Base-by-base conservation (phyloP, 805 yeast species). In the Yamadazyma insecticola region DNA sequence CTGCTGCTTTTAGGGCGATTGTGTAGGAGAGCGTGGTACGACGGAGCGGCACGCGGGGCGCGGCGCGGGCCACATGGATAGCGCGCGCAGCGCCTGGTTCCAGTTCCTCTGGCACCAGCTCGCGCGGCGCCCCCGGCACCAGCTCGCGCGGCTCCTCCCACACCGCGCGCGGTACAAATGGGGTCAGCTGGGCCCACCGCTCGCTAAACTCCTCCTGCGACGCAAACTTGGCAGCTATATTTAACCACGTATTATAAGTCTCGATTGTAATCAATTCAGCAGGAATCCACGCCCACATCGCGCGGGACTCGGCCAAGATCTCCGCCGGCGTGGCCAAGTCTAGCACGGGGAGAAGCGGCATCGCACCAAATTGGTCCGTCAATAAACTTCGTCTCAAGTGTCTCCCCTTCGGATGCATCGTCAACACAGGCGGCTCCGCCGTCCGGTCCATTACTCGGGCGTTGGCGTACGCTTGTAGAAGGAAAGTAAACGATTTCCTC, bases 291-390 rank as follows among this genome's bases (percentile, higher is more conserved):
- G 71, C 69, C 78, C 94, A 75, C 5, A 90, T 36, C 0, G 97
- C 97, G 37, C 76, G 69, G 0, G 90, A 76, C 55, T 90, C 97
- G 0, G 81, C 78, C 25, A 82, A 33, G 1, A 85, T 56, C 39
- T 76, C 70, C 14, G 44, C 37, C 4, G 62, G 39, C 3, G 60
- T 39, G 2, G 45, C 44, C 6, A 83, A 49, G 6, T 63, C 62
- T 1, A 63, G 44, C 1, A 75, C 48, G 1, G 96, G 89, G 24
- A 90, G 58, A 35, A 90, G 74, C 3, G 97, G 97, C 2, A 87
- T 74, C 29, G 39, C 18, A n/a, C 30, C 27, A 12, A 17, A 10
- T 5, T 4, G n/a, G 4, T 4, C 10, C 5, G 13, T 5, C 6
- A 14, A 14, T 18, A 18, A 10, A 18, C 21, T 74, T 16, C 63